Evolutionary conservation across 345 rosid species (phyloP), one percentile per base, ranked within the genome.

Genomic region (Brassica napus): DNA sequence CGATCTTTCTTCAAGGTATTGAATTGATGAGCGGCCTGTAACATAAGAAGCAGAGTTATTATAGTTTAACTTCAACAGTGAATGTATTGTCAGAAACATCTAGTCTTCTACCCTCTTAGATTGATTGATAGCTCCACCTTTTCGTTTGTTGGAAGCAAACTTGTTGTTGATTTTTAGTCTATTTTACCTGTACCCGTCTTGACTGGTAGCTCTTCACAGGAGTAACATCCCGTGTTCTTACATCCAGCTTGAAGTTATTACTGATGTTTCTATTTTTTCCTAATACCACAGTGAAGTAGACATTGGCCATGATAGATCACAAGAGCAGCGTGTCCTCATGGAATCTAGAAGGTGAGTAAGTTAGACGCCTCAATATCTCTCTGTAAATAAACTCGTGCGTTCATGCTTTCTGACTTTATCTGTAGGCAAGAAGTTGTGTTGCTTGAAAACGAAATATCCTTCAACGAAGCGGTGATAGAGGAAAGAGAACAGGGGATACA

Each of bases 401-500:
- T 73, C 31, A 47, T 32, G 7, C 11, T 32, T 52, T 47, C 52
- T 74, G 28, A 31, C 58, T 69, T 82, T 11, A 59, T 52, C 31
- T 83, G 74, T 84, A 92, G 98, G 81, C 97, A 92, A 81, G 93
- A 94, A 82, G 90, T 91, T 58, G 18, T 94, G 68, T 82, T 91
- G 32, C 82, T 90, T 84, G 98, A 92, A 82, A 94, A 94, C 77
- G 98, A 94, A 84, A 90, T 92, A 31, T 84, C 86, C 62, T 94
- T 94, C 83, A 89, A 94, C 64, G 98, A 93, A 79, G 98, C 98
- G 9, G 73, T 91, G 54, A 91, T 94, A 64, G 98, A 94, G 68
- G 98, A 91, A 87, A 86, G 98, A 78, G 97, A 94, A 65, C 96
- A 89, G 23, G 98, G 98, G 75, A 91, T 92, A 77, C 91, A 86